phyloP scores from a whole-genome alignment of 1,284 basidiomycete species.

The Xanthoconium separans region DNA sequence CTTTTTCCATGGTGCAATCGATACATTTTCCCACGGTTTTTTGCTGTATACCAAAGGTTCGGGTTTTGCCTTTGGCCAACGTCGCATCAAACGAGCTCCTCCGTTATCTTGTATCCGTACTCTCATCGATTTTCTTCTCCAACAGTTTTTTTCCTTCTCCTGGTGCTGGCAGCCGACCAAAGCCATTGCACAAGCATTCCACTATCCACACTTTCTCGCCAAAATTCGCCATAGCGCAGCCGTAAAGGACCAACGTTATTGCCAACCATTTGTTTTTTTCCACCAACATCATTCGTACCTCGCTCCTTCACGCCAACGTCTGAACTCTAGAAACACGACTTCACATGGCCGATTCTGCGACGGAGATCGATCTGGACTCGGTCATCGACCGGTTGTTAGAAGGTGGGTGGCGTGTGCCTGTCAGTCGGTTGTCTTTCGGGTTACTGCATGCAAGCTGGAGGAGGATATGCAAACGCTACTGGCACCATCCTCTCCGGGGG shows the following conservation, averaged over 20 bases:
- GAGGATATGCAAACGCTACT: constrained; percentile 1
- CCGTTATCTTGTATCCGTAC: constrained; percentile 36
- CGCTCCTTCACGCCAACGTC: constrained; percentile 18
- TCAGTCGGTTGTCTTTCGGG: constrained; percentile 21
- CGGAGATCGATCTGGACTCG: constrained; percentile 96
- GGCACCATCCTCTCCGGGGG: not conserved
- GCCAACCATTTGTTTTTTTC: constrained; percentile 24
- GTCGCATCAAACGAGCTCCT: constrained; percentile 33
- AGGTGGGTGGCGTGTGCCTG: constrained; percentile 65
- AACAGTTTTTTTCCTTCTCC: constrained; percentile 9
- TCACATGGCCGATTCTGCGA: constrained; percentile 61
- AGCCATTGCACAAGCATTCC: constrained; percentile 12
- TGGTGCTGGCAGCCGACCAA: constrained; percentile 27
- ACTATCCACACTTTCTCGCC: constrained; percentile 4
- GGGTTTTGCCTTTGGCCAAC: constrained; percentile 32
- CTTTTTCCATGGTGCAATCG: not conserved
- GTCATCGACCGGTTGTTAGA: constrained; percentile 96
- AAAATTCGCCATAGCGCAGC: constrained; percentile 25
- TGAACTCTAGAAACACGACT: constrained; percentile 15
- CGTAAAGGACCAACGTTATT: constrained; percentile 24
- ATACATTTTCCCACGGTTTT: constrained; percentile 29
- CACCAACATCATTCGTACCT: constrained; percentile 17
- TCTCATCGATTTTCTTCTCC: constrained; percentile 33
- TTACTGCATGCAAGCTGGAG: constrained; percentile 3
- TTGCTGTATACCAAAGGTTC: constrained; percentile 27